Base-by-base conservation (phyloP, 2,329 filamentous ascomycete species). In the Talaromyces pinophilus region DNA sequence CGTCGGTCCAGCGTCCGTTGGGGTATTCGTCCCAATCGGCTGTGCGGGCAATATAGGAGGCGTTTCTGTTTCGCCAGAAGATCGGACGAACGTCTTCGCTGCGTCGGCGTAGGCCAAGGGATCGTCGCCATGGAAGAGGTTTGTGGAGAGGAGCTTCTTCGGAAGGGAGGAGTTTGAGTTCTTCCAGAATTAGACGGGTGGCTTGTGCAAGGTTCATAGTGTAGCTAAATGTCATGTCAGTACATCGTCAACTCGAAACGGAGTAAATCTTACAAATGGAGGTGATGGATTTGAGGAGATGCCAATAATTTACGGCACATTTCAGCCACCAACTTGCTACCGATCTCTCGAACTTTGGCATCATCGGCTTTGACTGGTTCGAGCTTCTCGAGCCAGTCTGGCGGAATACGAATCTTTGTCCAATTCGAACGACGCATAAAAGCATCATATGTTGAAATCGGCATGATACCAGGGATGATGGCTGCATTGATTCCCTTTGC, bases 11-110 rank as follows among this genome's bases (percentile, higher is more conserved):
- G 79, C 95, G 91, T 57, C 95, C 95, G 83, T 99, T 99, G 65
- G 95, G 95, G 73, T 97, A 99, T 78, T 99, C 95, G 74, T 99
- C 95, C 95, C 95, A 99, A 72, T 97, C 94, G 77, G 97, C 93
- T 0, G 95, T 99, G 64, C 95, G 92, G 65, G 92, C 89, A 64
- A 99, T 89, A 74, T 99, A 99, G 3, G 93, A 97, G 76, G 95
- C 93, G 80, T 96, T 95, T 67, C 95, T 88, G 81, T 98, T 97
- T 72, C 94, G 90, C 95, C 95, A 99, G 85, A 99, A 99, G 71
- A 99, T 96, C 40, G 95, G 95, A 63, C 95, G 92, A 52, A 99
- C 95, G 75, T 97, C 96, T 81, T 99, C 95, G 59, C 92, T 92
- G 73, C 94, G 87, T 59, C 95, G 89, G 63, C 93, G 92, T 70